Evolutionary conservation across 1,284 basidiomycete species (phyloP), one percentile per base, ranked within the genome.

Genomic region (Ustilago hordei): DNA sequence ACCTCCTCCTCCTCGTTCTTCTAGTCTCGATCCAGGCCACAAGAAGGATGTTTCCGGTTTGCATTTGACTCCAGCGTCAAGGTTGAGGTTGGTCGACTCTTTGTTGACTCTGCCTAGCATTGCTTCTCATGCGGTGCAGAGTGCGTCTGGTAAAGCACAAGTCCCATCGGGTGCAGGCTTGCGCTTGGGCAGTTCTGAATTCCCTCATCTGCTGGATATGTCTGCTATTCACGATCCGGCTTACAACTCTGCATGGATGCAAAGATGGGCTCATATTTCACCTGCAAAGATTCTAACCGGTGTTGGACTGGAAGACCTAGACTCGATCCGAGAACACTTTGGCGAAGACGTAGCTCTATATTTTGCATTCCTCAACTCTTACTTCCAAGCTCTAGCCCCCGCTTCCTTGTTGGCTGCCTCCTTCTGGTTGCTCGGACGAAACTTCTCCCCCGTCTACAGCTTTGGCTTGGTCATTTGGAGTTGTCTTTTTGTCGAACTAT

Each of bases 331-430:
- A 15, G 74, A 75, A 53, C 81, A 86, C 52, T 83, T 84, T 52
- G 85, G 85, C n/a, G 85, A 84, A 52, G 70, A 84, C n/a, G 64
- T 85, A 12, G 85, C 84, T 28, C 64, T 86, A 17, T 86, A 86
- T 73, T 86, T 85, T 75, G 84, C 76, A 36, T 86, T 84, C 56
- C 75, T 86, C 56, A 80, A 80, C 69, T 81, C 47, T 58, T 86
- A 86, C 72, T 84, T 83, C 38, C 74, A 73, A 53, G 71, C 83
- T 12, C 69, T 85, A 2, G 72, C 73, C 1, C 81, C 83, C 0
- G 62, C 80, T 9, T 82, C 84, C 2, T 36, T 77, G 17, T 57
- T 81, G 11, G 85, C 82, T 0, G 41, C 77, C 2, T 15, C 61
- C 17, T 84, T 84, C 56, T 86, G 83, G 82, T 15, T 70, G 32